These are phyloP conservation scores for Lentinula novae-zelandiae DNA, from an alignment of 1,284 basidiomycete species.

Conservation along the genomic window DNA sequence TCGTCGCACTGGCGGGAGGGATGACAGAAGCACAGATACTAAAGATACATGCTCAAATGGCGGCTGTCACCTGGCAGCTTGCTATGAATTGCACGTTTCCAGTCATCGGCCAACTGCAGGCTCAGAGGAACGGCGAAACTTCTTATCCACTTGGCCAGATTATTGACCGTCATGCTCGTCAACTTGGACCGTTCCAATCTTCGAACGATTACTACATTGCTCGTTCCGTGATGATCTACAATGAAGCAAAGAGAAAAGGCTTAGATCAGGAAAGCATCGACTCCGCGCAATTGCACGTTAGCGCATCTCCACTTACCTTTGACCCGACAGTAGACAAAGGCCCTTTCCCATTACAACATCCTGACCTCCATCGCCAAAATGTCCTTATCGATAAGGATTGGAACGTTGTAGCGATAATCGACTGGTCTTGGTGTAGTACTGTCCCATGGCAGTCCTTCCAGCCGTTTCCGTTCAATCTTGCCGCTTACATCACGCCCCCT, in stretches of 20 bases:
- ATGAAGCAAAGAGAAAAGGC: background rate
- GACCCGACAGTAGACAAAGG: background rate
- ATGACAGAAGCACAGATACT: background rate
- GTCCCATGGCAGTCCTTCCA: slow-evolving; percentile 1
- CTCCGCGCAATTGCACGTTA: background rate
- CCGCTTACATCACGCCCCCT: background rate
- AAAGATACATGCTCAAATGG: background rate
- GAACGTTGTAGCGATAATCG: background rate
- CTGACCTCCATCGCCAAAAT: slow-evolving; percentile 2
- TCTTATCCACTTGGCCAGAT: background rate
- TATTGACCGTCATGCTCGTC: slow-evolving; percentile 4
- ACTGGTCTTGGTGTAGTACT: slow-evolving; percentile 1
- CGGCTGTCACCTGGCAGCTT: background rate
- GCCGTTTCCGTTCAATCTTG: slow-evolving; percentile 2
- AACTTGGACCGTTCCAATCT: background rate
- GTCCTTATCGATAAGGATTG: background rate
- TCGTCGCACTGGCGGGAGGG: background rate
- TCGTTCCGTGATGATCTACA: background rate
- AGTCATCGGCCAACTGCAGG: background rate
- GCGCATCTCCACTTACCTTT: background rate
- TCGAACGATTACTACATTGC: background rate
- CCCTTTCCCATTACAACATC: slow-evolving; percentile 3
- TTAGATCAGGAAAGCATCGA: background rate
- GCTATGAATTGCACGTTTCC: background rate
- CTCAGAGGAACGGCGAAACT: background rate